Evolutionary conservation across 2,329 filamentous ascomycete species (phyloP).

Genomic region (Raffaelea ambrosiae): DNA sequence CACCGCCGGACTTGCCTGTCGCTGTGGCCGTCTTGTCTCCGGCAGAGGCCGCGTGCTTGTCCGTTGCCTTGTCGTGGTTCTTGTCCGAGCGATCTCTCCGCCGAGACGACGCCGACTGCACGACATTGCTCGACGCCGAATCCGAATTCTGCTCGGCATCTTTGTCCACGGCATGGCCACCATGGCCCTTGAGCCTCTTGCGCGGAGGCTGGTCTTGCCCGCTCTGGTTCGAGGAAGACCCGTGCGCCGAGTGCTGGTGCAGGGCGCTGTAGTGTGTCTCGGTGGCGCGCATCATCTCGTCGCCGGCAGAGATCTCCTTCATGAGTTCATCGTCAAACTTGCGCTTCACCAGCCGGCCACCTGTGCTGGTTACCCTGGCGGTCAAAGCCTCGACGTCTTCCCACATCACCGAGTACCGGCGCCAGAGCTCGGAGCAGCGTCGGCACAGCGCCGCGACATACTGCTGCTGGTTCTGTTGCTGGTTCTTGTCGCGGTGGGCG

Average conservation of each 20-base stretch:
- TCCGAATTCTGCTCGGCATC: slow-evolving; percentile 38
- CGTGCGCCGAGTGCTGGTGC: slow-evolving; percentile 15
- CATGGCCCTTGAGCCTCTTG: slow-evolving; percentile 52
- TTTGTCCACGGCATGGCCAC: slow-evolving; percentile 27
- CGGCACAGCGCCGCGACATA: slow-evolving; percentile 78
- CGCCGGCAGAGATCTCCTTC: slow-evolving; percentile 59
- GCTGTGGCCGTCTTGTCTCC: slow-evolving; percentile 4
- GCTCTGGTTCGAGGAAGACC: neutral
- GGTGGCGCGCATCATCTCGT: slow-evolving; percentile 47
- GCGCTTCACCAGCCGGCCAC: slow-evolving; percentile 76
- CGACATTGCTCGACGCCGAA: slow-evolving; percentile 39
- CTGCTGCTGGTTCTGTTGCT: slow-evolving; percentile 29
- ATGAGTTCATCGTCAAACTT: slow-evolving; percentile 87
- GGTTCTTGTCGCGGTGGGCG: slow-evolving; percentile 68
- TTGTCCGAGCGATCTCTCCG: slow-evolving; percentile 16
- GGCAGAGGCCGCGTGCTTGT: slow-evolving; percentile 30
- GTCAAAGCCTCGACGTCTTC: slow-evolving; percentile 86
- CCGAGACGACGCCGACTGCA: slow-evolving; percentile 19
- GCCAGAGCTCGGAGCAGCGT: slow-evolving; percentile 87
- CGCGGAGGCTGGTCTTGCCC: slow-evolving; percentile 47
- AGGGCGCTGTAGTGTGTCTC: slow-evolving; percentile 14
- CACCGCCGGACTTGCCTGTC: neutral
- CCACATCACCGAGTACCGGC: slow-evolving; percentile 92
- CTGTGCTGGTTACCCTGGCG: slow-evolving; percentile 74
- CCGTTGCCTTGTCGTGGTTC: slow-evolving; percentile 47